A percentile compares a stretch with the other conserved stretches of the same genome.
Conservation (phyloP, 164 flowering plant genomes). For the Vitis cinerea region DNA sequence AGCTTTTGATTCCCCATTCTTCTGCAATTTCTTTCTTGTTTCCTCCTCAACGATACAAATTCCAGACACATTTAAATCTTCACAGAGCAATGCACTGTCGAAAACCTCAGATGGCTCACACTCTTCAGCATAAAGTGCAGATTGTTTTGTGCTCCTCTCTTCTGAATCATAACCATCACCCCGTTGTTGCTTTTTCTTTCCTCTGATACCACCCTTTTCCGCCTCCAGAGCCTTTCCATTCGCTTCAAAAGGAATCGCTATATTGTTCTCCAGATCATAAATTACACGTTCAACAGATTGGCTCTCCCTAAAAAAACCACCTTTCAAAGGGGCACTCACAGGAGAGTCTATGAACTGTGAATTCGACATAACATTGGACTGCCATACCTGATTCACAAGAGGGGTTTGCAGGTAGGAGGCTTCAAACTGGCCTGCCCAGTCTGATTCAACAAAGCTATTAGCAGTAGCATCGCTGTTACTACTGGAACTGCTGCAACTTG, state of each 20-base stretch:
- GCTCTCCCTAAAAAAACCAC: neutral
- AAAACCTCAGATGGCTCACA: constrained; percentile 19
- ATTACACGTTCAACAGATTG: neutral
- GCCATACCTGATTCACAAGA: too few species aligned
- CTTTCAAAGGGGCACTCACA: neutral
- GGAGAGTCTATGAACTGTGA: neutral
- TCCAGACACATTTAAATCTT: neutral
- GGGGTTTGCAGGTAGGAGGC: neutral
- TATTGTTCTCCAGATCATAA: neutral
- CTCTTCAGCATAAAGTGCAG: constrained; percentile 17
- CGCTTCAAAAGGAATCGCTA: neutral
- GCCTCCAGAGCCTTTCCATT: too few species aligned
- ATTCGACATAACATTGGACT: neutral
- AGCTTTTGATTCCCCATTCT: constrained; percentile 4
- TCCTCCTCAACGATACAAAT: too few species aligned
- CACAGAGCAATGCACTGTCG: constrained; percentile 29
- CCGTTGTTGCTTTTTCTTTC: constrained; percentile 16
- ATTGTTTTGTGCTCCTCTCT: constrained; percentile 27
- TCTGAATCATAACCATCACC: constrained; percentile 13
- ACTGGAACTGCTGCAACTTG: neutral
- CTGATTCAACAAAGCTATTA: constrained; percentile 3
- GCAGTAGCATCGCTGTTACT: neutral
- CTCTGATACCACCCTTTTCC: constrained; percentile 1
- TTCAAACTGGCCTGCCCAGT: constrained; percentile 2
- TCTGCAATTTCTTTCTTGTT: neutral